Conservation (phyloP, 352 stramenopile genomes). For the Pythium rishiriense region DNA sequence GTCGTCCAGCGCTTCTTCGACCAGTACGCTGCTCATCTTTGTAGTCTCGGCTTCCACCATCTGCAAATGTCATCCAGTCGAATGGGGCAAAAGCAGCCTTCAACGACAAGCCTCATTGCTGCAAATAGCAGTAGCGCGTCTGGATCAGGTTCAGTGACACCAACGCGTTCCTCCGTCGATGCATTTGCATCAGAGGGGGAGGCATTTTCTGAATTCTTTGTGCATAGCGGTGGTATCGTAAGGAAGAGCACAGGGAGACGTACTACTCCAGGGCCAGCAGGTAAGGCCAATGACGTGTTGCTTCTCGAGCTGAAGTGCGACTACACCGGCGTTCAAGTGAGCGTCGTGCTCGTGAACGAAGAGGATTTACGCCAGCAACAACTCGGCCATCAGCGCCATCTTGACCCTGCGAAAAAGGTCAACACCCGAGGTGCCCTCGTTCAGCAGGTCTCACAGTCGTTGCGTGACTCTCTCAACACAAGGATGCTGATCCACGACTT, state of each 20-base stretch:
- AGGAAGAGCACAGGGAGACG: constrained; percentile 21
- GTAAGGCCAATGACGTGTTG: constrained; percentile 36
- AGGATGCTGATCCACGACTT: constrained; percentile 71
- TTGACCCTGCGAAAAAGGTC: constrained; percentile 7
- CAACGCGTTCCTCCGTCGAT: constrained; percentile 31
- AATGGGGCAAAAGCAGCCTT: constrained; percentile 6
- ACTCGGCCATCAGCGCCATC: constrained; percentile 52
- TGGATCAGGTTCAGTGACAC: constrained; percentile 6
- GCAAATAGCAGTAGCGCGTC: constrained; percentile 1
- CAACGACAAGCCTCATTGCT: not conserved
- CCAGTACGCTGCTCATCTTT: constrained; percentile 63
- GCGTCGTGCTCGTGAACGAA: constrained; percentile 61
- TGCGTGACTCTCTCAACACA: constrained; percentile 56
- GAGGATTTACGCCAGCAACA: constrained; percentile 65
- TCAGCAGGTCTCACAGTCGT: constrained; percentile 46
- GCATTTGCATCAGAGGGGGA: constrained; percentile 39
- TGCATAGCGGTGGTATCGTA: constrained; percentile 31
- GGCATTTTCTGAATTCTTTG: constrained; percentile 74
- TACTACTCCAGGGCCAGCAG: constrained; percentile 18
- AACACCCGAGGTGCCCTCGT: constrained; percentile 25
- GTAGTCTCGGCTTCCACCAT: constrained; percentile 63
- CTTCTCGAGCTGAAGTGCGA: constrained; percentile 77
- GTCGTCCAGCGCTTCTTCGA: constrained; percentile 74
- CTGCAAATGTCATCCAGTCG: constrained; percentile 43
- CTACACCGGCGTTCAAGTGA: constrained; percentile 61